Conservation (phyloP, 768 basidiomycete species). For the Calocera viscosa region DNA sequence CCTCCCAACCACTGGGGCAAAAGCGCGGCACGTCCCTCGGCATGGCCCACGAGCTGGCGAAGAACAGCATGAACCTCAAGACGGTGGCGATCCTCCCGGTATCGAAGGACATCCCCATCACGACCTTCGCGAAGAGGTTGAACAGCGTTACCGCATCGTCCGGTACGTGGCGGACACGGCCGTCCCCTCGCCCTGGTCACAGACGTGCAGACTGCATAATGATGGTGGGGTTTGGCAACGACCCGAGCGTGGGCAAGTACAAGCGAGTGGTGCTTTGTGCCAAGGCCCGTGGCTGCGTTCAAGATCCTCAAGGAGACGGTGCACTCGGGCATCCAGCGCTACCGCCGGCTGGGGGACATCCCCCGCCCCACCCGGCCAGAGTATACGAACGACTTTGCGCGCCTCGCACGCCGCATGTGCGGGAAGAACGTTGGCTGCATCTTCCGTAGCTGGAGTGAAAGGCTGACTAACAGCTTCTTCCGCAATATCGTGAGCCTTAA, state of each 20-base stretch:
- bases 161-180: conserved; percentile 94
- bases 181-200: conserved; percentile 94
- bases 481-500: conserved; percentile 97
- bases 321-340: conserved; percentile 76
- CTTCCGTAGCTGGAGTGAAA: conserved; percentile 49
- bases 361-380: conserved; percentile 60
- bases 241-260: conserved; percentile 75
- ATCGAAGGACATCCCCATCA: conserved; percentile 75
- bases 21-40: neutral
- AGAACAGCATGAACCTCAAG: conserved; percentile 79
- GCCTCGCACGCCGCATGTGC: conserved; percentile 80
- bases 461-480: conserved; percentile 33
- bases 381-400: conserved; percentile 80
- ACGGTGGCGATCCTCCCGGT: conserved; percentile 87
- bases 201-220: conserved; percentile 94
- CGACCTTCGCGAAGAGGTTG: conserved; percentile 79
- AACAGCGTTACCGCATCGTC: conserved; percentile 85
- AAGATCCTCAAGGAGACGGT: conserved; percentile 90
- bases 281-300: conserved; percentile 85
- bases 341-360: conserved; percentile 53
- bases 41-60: conserved; percentile 40
- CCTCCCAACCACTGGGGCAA: conserved; percentile 31
- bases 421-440: conserved; percentile 89
- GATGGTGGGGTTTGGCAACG: conserved; percentile 89
- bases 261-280: conserved; percentile 84